Base-by-base conservation (phyloP, 306 rosid genomes). In the Echinosophora koreensis region DNA sequence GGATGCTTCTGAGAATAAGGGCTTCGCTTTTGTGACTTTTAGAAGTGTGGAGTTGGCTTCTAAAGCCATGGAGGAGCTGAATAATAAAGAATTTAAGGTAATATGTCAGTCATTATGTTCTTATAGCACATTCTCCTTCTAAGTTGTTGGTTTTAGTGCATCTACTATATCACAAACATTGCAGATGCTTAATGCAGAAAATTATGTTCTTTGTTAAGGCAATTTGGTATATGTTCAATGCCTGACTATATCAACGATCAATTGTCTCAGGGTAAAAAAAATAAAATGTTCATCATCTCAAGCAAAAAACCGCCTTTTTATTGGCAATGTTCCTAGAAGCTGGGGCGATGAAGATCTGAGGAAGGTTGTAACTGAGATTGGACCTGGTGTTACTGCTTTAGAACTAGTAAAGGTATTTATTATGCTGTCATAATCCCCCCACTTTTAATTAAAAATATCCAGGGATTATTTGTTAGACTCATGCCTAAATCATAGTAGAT, bases 301-400 rank as follows among this genome's bases (percentile, higher is more conserved):
- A 87, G 96, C 96, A 61, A 95, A 92, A 89, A 91, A 95, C 82
- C 96, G 99, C 42, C 92, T 95, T 80, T 95, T 95, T 85, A 89
- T 95, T 69, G 97, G 97, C 64, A 95, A 95, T 80, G 80, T 95
- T 89, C 99, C 97, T 38, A 90, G 96, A 89, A 87, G 86, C 85
- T 95, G 97, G 99, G 89, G 88, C 27, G 96, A 90, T 60, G 93
- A 84, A 69, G 99, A 92, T 81, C 86, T 95, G 51, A 88, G 77
- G 87, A 92, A 92, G 85, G 86, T 88, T 77, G 91, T 95, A 80
- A 77, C 81, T 64, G 86, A 84, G 77, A 46, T 87, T 80, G 97
- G 97, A 63, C 99, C 99, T 62, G 99, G 99, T 74, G 96, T 92
- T 78, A 83, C 92, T 4, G 79, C 88, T 58, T 75, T 95, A 69